phyloP scores from a whole-genome alignment of 2,329 filamentous ascomycete species.

The Apiospora malaysiana region DNA sequence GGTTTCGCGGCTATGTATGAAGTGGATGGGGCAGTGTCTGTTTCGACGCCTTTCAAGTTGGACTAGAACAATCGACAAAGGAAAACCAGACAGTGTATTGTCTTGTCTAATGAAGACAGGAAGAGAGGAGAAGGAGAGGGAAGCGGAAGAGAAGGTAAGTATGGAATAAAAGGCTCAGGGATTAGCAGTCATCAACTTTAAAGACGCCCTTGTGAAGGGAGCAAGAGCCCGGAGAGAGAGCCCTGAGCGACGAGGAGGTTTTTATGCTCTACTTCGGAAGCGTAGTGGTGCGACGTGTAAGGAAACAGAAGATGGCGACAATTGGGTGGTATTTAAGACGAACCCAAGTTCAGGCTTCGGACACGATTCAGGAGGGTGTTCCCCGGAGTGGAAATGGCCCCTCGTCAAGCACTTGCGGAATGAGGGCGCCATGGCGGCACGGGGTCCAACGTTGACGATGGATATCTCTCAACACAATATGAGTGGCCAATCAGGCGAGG shows the following conservation, averaged over 20 bases:
- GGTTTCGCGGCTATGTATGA: slow-evolving; percentile 11
- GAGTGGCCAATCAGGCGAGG: slow-evolving; percentile 10
- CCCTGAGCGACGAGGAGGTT: neutral
- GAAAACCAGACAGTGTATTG: neutral
- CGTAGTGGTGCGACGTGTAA: slow-evolving; percentile 8
- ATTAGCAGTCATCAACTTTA: neutral
- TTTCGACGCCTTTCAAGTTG: slow-evolving; percentile 2
- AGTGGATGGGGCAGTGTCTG: slow-evolving; percentile 3
- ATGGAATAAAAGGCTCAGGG: neutral
- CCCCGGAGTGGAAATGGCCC: neutral
- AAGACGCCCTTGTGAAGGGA: neutral
- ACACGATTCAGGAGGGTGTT: neutral
- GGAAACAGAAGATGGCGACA: slow-evolving; percentile 2
- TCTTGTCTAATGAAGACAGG: neutral
- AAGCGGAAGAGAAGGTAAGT: neutral
- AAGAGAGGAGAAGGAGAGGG: neutral
- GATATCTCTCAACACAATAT: neutral
- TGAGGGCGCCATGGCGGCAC: neutral
- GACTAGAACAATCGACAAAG: neutral
- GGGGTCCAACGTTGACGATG: neutral
- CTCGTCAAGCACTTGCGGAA: slow-evolving; percentile 10
- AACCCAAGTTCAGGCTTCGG: neutral
- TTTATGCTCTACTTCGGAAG: slow-evolving; percentile 10
- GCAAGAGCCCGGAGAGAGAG: slow-evolving; percentile 9
- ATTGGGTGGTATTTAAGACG: neutral